Base-by-base conservation (phyloP, 1,284 basidiomycete genomes). In the Pseudozyma tsukubaensis region DNA sequence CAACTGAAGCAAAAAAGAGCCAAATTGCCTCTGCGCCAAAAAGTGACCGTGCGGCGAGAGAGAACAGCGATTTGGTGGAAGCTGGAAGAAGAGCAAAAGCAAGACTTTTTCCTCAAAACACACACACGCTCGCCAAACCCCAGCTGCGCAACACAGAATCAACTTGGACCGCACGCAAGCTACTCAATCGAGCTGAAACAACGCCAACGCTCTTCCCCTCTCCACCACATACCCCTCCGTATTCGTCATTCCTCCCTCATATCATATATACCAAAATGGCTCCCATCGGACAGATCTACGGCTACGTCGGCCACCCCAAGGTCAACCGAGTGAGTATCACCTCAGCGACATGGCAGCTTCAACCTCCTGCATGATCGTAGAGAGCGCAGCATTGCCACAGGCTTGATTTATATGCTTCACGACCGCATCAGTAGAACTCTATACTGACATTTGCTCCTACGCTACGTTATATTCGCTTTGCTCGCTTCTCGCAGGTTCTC, bases 241-340 rank as follows among this genome's bases (percentile, higher is more conserved):
- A 50, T 56, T 39, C 62, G 50, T 59, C 64, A 58, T 40, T 48
- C 69, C 49, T 12, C 19, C 37, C 2, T 50, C 36, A 40, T 14
- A 42, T 19, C 19, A 39, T 39, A 48, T 58, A 56, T 51, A 62
- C 49, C 65, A 80, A 49, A 64, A 83, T 81, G 81, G 72, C 76
- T 61, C 67, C 74, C 48, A 81, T 84, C 60, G 82, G 82, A 42
- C 78, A 76, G 59, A 62, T 84, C 52, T 83, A 82, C 81, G 78
- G 78, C 53, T 64, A 58, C 60, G 43, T 55, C 24, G 54, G 42
- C 44, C 68, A 67, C 59, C 54, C 75, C 57, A 82, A 79, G 72
- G 71, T 73, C 56, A 50, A 62, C 71, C 62, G 74, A 8, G 64
- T 69, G 47, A 54, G 66, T 59, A 54, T 21, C 49, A 9, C 21